These are phyloP conservation scores for Polygonum maritimum DNA, from an alignment of 148 eudicot genomes.

Conservation along the genomic window DNA sequence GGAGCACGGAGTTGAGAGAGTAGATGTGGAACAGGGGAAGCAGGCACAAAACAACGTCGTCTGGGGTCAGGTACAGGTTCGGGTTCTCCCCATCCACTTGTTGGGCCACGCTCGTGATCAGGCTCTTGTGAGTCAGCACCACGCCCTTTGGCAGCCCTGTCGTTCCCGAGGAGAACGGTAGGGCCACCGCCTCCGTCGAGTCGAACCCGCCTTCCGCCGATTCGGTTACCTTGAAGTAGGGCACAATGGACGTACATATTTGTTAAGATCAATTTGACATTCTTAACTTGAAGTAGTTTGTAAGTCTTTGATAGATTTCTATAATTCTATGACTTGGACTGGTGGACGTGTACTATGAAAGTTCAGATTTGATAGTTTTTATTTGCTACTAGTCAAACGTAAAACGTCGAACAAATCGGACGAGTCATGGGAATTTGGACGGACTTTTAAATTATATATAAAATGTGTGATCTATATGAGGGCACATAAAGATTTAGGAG, in stretches of 20 bases:
- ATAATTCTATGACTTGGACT: no score
- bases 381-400: no score
- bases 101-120: slow-evolving; percentile 72
- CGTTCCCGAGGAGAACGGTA: slow-evolving; percentile 91
- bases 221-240: slow-evolving; percentile 13
- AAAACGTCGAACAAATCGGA: no score
- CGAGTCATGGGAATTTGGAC: no score
- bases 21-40: slow-evolving; percentile 77
- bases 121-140: slow-evolving; percentile 64
- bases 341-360: no score
- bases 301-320: no score
- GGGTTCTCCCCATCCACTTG: slow-evolving; percentile 95
- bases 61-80: slow-evolving; percentile 38
- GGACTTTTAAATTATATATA: no score
- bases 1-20: slow-evolving; percentile 58
- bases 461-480: no score
- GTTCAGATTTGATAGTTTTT: no score
- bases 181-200: slow-evolving; percentile 56
- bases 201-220: neutral
- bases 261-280: slow-evolving; percentile 11
- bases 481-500: no score
- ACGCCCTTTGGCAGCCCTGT: slow-evolving; percentile 89
- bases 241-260: neutral
- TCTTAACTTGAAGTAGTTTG: no score
- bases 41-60: slow-evolving; percentile 67